Conservation (phyloP, 2,329 filamentous ascomycete genomes). For the Bipolaris zeicola region DNA sequence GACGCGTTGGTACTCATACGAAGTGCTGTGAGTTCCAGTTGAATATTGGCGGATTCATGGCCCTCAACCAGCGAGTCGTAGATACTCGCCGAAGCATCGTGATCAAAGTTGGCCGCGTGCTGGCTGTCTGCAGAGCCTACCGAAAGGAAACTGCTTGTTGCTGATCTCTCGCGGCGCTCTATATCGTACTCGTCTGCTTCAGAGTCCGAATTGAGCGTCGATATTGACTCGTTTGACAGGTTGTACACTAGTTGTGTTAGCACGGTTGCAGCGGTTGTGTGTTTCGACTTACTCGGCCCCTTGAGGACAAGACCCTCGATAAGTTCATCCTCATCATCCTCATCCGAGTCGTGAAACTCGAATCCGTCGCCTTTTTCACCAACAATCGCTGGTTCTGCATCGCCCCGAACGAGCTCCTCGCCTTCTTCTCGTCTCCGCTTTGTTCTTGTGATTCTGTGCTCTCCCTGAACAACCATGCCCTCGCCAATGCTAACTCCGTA, state of each 20-base stretch:
- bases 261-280: neutral
- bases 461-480: constrained; percentile 54
- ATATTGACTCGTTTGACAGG: constrained; percentile 64
- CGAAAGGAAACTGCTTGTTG: constrained; percentile 74
- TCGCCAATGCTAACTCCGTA: constrained; percentile 76
- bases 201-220: constrained; percentile 64
- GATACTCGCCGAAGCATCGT: constrained; percentile 85
- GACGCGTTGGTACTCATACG: constrained; percentile 89
- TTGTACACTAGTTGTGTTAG: constrained; percentile 54
- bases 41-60: constrained; percentile 78
- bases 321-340: constrained; percentile 66
- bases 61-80: constrained; percentile 80
- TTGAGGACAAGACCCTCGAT: constrained; percentile 48
- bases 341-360: constrained; percentile 63
- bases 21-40: constrained; percentile 92
- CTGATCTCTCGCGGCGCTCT: constrained; percentile 59
- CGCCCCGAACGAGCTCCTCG: constrained; percentile 43
- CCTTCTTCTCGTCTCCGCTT: constrained; percentile 55
- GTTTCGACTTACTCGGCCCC: constrained; percentile 40
- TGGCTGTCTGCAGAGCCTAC: constrained; percentile 67
- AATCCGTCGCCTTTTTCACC: constrained; percentile 65
- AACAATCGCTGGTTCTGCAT: constrained; percentile 59
- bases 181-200: constrained; percentile 52
- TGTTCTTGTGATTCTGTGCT: constrained; percentile 53
- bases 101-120: constrained; percentile 72